Conservation (phyloP, 192 early-diverging fungal genomes). For the Coemansia sp. region DNA sequence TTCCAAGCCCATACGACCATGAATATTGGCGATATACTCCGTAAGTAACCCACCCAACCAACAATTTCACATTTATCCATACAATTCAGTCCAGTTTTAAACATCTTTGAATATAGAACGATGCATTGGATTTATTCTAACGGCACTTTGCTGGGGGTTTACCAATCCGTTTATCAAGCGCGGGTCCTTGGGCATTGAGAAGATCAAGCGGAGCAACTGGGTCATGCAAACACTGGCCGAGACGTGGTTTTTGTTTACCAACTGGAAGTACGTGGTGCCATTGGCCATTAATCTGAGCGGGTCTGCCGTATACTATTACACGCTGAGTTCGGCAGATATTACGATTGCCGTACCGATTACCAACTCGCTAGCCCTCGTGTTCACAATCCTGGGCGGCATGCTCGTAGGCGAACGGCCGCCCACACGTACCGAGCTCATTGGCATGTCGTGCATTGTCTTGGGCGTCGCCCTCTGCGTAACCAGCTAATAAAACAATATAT, state of each 20-base stretch:
- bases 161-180: conserved; percentile 96
- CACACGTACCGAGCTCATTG: conserved; percentile 59
- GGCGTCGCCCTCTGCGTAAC: conserved; percentile 71
- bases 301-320: conserved; percentile 90
- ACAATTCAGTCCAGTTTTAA: too few species aligned
- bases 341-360: conserved; percentile 91
- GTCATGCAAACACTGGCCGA: conserved; percentile 62
- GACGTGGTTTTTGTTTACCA: conserved; percentile 72
- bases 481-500: conserved; percentile 16
- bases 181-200: conserved; percentile 79
- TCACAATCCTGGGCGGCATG: conserved; percentile 77
- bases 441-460: conserved; percentile 66
- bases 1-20: neutral
- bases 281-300: conserved; percentile 87
- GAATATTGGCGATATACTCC: neutral
- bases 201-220: conserved; percentile 63
- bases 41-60: neutral
- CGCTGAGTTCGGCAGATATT: conserved; percentile 77
- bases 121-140: conserved; percentile 56
- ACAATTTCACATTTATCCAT: too few species aligned
- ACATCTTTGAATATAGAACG: conserved; percentile 29
- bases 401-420: conserved; percentile 78
- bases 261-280: conserved; percentile 90
- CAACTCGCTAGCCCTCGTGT: conserved; percentile 85
- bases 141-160: conserved; percentile 91